phyloP scores from a whole-genome alignment of 1,139 yeast species.

The Lodderomyces margitis region DNA sequence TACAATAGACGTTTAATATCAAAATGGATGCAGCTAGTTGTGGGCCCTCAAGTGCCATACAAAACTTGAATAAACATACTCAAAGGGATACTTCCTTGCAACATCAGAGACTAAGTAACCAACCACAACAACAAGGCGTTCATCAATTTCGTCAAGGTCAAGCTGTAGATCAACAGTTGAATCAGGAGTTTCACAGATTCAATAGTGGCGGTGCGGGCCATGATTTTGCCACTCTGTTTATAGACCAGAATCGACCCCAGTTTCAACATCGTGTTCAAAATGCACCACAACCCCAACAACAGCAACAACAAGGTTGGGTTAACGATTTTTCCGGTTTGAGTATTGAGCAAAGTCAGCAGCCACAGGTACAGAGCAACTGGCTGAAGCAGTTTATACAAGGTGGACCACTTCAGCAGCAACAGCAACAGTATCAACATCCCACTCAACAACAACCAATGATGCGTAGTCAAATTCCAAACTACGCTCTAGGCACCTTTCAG shows the following conservation, averaged over 20 bases:
- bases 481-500: constrained; percentile 10
- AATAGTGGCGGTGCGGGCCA: constrained; percentile 13
- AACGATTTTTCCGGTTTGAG: constrained; percentile 33
- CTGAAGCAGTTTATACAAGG: constrained; percentile 28
- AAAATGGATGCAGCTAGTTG: constrained; percentile 36
- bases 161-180: constrained; percentile 28
- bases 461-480: constrained; percentile 10
- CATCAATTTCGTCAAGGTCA: constrained; percentile 14
- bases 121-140: constrained; percentile 11
- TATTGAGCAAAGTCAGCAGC: constrained; percentile 14
- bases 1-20: not conserved
- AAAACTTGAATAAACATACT: constrained; percentile 32
- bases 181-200: constrained; percentile 37
- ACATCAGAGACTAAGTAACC: constrained; percentile 21
- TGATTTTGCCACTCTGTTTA: constrained; percentile 23
- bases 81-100: constrained; percentile 35
- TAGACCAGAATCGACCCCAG: constrained; percentile 16
- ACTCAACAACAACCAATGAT: constrained; percentile 7
- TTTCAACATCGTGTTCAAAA: constrained; percentile 12
- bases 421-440: constrained; percentile 13
- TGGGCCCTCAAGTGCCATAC: constrained; percentile 39
- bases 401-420: constrained; percentile 11
- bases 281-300: constrained; percentile 15
- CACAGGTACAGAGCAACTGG: constrained; percentile 23
- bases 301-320: constrained; percentile 25